Conservation (phyloP, 176 grass and related monocot species). For the Panicum miliaceum region DNA sequence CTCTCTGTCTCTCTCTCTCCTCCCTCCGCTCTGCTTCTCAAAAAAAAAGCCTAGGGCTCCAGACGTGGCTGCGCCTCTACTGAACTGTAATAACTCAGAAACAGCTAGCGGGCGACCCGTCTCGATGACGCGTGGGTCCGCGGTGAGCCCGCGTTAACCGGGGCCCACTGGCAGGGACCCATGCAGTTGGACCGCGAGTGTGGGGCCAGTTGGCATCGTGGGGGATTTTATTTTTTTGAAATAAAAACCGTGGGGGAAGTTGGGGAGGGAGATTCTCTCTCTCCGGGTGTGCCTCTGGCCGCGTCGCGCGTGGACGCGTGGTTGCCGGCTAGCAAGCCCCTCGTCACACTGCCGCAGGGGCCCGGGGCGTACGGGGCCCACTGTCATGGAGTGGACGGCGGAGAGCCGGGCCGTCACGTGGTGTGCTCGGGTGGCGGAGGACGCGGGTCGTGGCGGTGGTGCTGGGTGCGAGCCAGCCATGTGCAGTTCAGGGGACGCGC, state of each 20-base stretch:
- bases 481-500: not conserved
- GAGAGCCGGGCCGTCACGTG: not conserved
- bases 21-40: not conserved
- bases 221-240: too few relatives aligned
- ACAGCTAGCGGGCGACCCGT: fast-evolving
- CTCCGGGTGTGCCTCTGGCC: too few relatives aligned
- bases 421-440: not conserved
- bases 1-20: not conserved
- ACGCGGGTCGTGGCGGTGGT: too few relatives aligned
- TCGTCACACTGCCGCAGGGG: too few relatives aligned
- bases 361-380: too few relatives aligned
- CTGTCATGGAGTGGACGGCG: too few relatives aligned
- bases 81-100: not conserved
- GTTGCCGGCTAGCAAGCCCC: too few relatives aligned
- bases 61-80: not conserved
- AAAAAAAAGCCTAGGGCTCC: not conserved
- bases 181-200: not conserved
- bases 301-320: too few relatives aligned
- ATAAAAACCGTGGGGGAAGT: too few relatives aligned
- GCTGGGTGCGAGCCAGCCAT: not conserved
- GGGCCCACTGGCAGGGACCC: not conserved
- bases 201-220: not conserved
- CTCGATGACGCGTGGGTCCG: not conserved
- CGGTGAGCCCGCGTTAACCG: fast-evolving
- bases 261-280: too few relatives aligned